Evolutionary conservation across 192 early-diverging fungal genomes (phyloP).

Genomic region (Backusella luteola): DNA sequence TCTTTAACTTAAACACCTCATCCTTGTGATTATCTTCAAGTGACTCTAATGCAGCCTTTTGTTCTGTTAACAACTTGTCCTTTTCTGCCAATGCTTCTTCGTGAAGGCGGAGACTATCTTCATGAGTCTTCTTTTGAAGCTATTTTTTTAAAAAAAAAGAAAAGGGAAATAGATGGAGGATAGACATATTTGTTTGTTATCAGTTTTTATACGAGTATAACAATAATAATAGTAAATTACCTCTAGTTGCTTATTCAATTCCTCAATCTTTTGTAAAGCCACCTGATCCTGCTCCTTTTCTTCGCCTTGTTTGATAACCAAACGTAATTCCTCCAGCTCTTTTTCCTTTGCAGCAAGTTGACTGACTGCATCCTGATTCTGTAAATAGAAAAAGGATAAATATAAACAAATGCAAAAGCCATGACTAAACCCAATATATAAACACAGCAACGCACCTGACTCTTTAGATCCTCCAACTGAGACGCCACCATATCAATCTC

Average conservation of each 20-base stretch:
- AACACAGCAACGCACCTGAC: conserved; percentile 13
- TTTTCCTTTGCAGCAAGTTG: conserved; percentile 27
- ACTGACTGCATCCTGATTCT: conserved; percentile 34
- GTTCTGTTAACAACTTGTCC: conserved; percentile 27
- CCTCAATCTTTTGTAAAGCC: conserved; percentile 11
- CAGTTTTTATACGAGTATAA: background rate
- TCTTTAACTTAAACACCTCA: conserved; percentile 17
- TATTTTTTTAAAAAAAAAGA: background rate
- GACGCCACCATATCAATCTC: conserved; percentile 24
- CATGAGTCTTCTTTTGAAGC: conserved; percentile 30
- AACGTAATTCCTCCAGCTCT: conserved; percentile 28
- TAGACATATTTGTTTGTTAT: background rate
- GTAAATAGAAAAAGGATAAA: background rate
- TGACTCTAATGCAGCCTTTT: conserved; percentile 15
- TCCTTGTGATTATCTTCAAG: conserved; percentile 17
- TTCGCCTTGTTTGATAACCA: background rate
- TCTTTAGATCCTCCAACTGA: conserved; percentile 31
- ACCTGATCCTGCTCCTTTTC: background rate
- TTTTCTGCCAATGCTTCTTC: conserved; percentile 34
- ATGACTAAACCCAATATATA: background rate
- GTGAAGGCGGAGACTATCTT: conserved; percentile 27
- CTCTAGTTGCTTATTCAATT: conserved; percentile 10
- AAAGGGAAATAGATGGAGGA: background rate
- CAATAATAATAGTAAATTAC: background rate
- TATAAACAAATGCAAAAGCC: background rate